Evolutionary conservation across 352 stramenopile genomes (phyloP), one percentile per base, ranked within the genome.

Genomic region (Globisporangium cederbergense): DNA sequence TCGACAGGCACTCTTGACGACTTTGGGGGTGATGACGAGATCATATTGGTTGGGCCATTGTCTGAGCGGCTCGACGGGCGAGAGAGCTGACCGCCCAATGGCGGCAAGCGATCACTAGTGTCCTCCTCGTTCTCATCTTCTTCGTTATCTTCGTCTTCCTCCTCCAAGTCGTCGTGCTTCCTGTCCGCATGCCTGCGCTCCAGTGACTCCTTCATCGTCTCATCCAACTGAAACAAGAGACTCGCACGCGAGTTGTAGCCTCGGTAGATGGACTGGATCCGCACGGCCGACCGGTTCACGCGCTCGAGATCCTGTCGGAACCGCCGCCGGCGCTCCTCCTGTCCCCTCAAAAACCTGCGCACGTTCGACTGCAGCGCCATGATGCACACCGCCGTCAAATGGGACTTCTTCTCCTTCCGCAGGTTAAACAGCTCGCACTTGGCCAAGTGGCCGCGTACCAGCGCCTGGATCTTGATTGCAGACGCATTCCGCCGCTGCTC

Each of bases 291-390:
- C 1, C 78, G 71, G 49, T 87, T 90, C 40, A 90, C 79, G 11
- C 79, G 77, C 57, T 83, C 79, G 28, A 90, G 63, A 42, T 90
- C 81, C 40, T 64, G 72, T 5, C 65, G 76, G 51, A 83, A 90
- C 0, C 75, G 76, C 14, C 71, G 66, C 1, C 77, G 77, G 2
- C 76, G 66, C 9, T 63, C 68, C 20, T 85, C 73, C 45, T 88
- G 81, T 9, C 65, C 36, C 18, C 70, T 75, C 9, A 89, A 53
- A 52, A 85, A 86, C 32, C 68, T 76, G 32, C 86, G 86, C 20
- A 88, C 89, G 32, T 70, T 83, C 28, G 77, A 90, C 66, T 95
- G 86, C 38, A 95, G 88, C 5, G 75, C 73, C 63, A 89, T 90
- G 16, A 73, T 79, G 5, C 78, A 82, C 30, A 82, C 76, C 0